Conservation (phyloP, 352 stramenopile species). For the Phytopythium cucurbitacearum region DNA sequence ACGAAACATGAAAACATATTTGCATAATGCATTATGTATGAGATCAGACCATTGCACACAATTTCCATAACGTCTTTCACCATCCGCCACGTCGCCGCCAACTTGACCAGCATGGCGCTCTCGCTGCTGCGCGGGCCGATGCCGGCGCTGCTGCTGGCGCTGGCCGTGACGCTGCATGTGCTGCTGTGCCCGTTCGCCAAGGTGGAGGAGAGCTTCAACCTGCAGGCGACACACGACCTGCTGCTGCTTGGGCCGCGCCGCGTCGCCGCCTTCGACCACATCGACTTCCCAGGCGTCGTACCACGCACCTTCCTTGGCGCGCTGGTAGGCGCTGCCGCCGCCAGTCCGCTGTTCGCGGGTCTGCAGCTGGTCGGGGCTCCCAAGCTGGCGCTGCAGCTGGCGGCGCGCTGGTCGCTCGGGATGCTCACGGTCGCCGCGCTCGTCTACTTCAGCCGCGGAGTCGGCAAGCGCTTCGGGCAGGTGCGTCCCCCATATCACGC, state of each 20-base stretch:
- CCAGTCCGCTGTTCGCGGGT: constrained; percentile 27
- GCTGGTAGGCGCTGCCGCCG: constrained; percentile 47
- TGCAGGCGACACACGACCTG: constrained; percentile 97
- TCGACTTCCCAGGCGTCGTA: constrained; percentile 97
- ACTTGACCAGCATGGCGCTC: too few species aligned
- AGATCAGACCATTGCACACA: too few species aligned
- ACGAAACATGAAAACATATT: too few species aligned
- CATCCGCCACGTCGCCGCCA: too few species aligned
- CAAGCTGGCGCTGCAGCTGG: constrained; percentile 56
- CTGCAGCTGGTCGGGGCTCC: constrained; percentile 10
- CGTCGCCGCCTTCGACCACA: constrained; percentile 92
- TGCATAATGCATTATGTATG: too few species aligned
- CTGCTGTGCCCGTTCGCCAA: constrained; percentile 74
- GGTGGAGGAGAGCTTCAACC: constrained; percentile 98
- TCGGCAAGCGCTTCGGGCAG: constrained; percentile 49
- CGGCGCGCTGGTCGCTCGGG: constrained; percentile 56
- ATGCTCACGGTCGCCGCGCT: constrained; percentile 55
- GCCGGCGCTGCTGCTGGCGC: constrained; percentile 34
- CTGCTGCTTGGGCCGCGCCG: constrained; percentile 60
- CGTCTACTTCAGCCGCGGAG: constrained; percentile 52
- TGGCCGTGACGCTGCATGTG: constrained; percentile 38
- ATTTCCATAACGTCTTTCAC: too few species aligned
- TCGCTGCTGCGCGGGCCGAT: constrained; percentile 21
- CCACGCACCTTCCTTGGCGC: constrained; percentile 95
- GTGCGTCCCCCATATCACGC: constrained; percentile 10